Conservation (phyloP, 2,329 filamentous ascomycete species). For the Colletotrichum navitas region DNA sequence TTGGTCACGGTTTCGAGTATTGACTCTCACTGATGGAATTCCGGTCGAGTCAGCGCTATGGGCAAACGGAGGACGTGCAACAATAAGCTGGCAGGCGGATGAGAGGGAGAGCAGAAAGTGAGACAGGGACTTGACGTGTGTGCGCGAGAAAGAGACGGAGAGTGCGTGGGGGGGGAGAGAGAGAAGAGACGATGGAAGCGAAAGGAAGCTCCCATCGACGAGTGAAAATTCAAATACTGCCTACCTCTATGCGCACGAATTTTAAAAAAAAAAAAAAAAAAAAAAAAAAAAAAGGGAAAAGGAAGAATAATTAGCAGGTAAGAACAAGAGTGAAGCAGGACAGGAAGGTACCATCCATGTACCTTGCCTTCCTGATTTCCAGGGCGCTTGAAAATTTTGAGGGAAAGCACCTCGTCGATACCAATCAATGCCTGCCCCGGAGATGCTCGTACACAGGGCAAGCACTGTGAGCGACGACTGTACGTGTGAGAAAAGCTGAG, state of each 20-base stretch:
- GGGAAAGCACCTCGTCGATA: slow-evolving; percentile 20
- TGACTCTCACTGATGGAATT: slow-evolving; percentile 43
- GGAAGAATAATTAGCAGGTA: slow-evolving; percentile 37
- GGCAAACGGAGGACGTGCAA: slow-evolving; percentile 10
- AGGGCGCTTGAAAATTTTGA: slow-evolving; percentile 32
- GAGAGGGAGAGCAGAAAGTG: slow-evolving; percentile 36
- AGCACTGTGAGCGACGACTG: slow-evolving; percentile 32
- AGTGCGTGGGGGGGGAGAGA: background rate
- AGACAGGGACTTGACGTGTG: slow-evolving; percentile 43
- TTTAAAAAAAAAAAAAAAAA: slow-evolving; percentile 32
- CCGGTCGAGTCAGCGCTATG: slow-evolving; percentile 23
- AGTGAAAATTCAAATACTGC: slow-evolving; percentile 31
- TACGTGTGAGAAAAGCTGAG: background rate
- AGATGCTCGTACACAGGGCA: slow-evolving; percentile 31
- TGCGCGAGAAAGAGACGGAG: background rate
- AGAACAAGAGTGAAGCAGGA: background rate
- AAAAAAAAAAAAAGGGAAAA: slow-evolving; percentile 23
- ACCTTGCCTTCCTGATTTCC: slow-evolving; percentile 26
- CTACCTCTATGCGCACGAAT: background rate
- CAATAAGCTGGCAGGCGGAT: background rate
- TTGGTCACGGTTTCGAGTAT: slow-evolving; percentile 9
- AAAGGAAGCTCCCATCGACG: slow-evolving; percentile 26
- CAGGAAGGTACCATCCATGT: slow-evolving; percentile 20
- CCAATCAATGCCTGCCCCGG: slow-evolving; percentile 24
- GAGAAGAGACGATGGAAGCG: slow-evolving; percentile 5